phyloP scores from a whole-genome alignment of 305 asterid genomes.

The Plantago rigida region DNA sequence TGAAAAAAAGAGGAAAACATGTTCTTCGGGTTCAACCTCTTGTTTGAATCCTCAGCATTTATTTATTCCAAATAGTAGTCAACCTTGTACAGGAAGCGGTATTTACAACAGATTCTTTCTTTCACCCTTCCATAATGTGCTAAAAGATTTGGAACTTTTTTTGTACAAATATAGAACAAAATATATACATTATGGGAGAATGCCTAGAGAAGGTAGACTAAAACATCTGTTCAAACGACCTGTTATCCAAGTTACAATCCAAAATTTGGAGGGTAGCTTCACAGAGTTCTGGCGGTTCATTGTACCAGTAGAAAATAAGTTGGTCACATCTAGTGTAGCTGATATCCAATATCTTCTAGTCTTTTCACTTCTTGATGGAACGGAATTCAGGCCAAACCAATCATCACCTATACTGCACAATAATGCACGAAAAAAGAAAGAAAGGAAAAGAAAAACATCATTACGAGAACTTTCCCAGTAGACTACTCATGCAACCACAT shows the following conservation, averaged over 20 bases:
- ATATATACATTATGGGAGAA: slow-evolving; percentile 25
- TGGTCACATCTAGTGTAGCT: slow-evolving; percentile 21
- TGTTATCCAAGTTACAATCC: slow-evolving; percentile 29
- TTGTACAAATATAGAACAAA: not conserved
- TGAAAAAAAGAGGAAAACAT: too few relatives aligned
- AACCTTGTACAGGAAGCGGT: not conserved
- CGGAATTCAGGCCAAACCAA: slow-evolving; percentile 22
- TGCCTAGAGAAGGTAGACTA: slow-evolving; percentile 13
- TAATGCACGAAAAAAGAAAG: not conserved
- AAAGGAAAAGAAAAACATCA: not conserved
- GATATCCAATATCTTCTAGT: slow-evolving; percentile 21
- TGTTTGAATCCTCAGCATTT: not conserved
- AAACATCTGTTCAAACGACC: slow-evolving; percentile 15
- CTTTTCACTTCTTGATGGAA: slow-evolving; percentile 10
- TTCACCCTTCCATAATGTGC: slow-evolving; percentile 6
- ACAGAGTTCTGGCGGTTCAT: slow-evolving; percentile 15
- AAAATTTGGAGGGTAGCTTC: slow-evolving; percentile 30
- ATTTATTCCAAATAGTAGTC: not conserved
- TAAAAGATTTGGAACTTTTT: slow-evolving; percentile 11
- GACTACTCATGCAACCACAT: too few relatives aligned
- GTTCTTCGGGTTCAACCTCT: too few relatives aligned
- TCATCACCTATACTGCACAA: slow-evolving; percentile 36
- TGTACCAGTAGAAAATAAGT: slow-evolving; percentile 19
- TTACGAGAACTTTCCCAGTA: not conserved
- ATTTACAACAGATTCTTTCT: not conserved